These are phyloP conservation scores for Chaetomium sp. DNA, from an alignment of 2,329 filamentous ascomycete genomes.

Conservation along the genomic window DNA sequence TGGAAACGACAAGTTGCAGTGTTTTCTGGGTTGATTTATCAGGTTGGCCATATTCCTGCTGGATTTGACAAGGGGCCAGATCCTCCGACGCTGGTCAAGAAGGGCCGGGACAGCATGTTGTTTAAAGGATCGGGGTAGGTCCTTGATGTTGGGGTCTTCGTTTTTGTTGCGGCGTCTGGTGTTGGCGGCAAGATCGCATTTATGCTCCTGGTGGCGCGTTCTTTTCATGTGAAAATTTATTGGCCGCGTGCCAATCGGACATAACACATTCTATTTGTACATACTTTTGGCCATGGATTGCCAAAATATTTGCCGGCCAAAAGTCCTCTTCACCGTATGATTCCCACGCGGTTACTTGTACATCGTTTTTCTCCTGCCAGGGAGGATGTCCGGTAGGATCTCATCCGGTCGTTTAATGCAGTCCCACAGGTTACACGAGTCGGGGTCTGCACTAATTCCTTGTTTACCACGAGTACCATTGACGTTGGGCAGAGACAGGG, in stretches of 20 bases:
- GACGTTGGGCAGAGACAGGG: constrained; percentile 74
- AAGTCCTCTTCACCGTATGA: not conserved
- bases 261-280: constrained; percentile 14
- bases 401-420: not conserved
- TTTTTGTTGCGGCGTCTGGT: constrained; percentile 8
- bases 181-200: not conserved
- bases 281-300: constrained; percentile 8
- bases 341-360: constrained; percentile 10
- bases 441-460: not conserved
- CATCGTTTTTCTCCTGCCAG: not conserved
- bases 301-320: not conserved
- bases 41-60: too few relatives aligned
- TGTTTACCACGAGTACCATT: constrained; percentile 82
- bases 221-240: not conserved
- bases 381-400: not conserved
- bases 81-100: too few relatives aligned
- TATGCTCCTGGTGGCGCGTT: not conserved
- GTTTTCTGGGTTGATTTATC: too few relatives aligned
- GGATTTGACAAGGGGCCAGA: too few relatives aligned
- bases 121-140: too few relatives aligned
- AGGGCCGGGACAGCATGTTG: too few relatives aligned
- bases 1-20: too few relatives aligned
- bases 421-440: not conserved
- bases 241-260: not conserved
- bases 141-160: not conserved